These are phyloP conservation scores for Teratosphaeria epicoccoides DNA, from an alignment of 2,329 filamentous ascomycete genomes.

Conservation along the genomic window DNA sequence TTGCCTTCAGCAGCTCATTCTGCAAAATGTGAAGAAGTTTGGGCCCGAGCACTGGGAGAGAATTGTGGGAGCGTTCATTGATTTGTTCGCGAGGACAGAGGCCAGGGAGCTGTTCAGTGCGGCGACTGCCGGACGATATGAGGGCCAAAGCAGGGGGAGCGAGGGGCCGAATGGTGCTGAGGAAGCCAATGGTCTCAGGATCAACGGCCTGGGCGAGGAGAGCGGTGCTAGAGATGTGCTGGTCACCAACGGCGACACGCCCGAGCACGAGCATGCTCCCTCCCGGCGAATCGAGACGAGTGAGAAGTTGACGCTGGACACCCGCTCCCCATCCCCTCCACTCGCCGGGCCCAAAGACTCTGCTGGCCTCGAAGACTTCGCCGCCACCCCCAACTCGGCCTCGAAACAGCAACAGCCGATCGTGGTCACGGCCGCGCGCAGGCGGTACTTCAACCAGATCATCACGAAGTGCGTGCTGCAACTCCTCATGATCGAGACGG, in stretches of 20 bases:
- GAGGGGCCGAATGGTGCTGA: neutral
- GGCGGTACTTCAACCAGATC: constrained; percentile 97
- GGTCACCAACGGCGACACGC: constrained; percentile 28
- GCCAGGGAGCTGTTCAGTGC: constrained; percentile 92
- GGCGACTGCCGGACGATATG: constrained; percentile 39
- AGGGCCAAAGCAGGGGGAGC: constrained; percentile 13
- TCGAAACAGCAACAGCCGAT: constrained; percentile 75
- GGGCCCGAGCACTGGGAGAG: constrained; percentile 78
- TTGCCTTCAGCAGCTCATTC: constrained; percentile 87
- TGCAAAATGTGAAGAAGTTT: constrained; percentile 95
- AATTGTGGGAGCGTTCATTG: constrained; percentile 90
- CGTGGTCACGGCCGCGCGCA: constrained; percentile 81
- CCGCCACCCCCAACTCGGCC: constrained; percentile 46
- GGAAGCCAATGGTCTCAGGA: constrained; percentile 10
- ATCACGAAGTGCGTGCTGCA: constrained; percentile 97
- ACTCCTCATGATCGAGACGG: constrained; percentile 97
- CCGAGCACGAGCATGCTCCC: constrained; percentile 8
- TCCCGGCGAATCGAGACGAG: constrained; percentile 4
- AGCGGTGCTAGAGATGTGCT: constrained; percentile 29
- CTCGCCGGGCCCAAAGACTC: constrained; percentile 5
- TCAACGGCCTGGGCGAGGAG: constrained; percentile 2
- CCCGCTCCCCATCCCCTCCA: neutral
- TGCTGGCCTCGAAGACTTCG: constrained; percentile 70
- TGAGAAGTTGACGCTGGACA: constrained; percentile 2
- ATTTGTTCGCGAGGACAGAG: constrained; percentile 88